Evolutionary conservation across 208 protist species (phyloP), one percentile per base, ranked within the genome.

Genomic region (Histomonas meleagridis): DNA sequence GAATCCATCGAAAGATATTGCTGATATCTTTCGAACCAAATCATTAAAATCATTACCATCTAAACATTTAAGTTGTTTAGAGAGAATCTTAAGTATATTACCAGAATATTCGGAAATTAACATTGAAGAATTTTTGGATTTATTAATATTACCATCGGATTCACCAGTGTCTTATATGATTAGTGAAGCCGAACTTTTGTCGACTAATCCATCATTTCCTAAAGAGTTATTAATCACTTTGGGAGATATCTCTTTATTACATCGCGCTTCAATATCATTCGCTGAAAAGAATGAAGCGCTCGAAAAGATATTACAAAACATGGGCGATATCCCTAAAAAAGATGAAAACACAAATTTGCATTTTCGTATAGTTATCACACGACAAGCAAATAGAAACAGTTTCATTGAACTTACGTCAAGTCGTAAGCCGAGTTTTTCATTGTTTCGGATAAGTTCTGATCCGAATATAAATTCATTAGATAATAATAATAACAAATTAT

Each of bases 1-100:
- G 76, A 43, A 86, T 38, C 76, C 76, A 38, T 51, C 76, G 7
- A 86, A 86, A 35, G 76, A 86, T 16, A 86, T 86, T n/a, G 76
- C 76, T 18, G 46, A 86, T 16, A 35, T 86, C 18, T 86, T 86
- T n/a, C 23, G 76, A 55, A 40, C 76, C 7, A 86, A 86, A 55
- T 86, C 55, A 18, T 12, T 86, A 5, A 32, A 35, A 38, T 86
- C 76, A 0, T 48, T 86, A n/a, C 18, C 40, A 86, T 32, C 76
- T 18, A 26, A 43, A 86, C 38, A 40, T 5, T 32, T 86, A 12
- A 55, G 26, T 18, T 7, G n/a, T 48, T 26, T 46, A 7, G n/a
- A 51, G 10, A 86, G 55, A 38, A 1, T 86, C 0, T 16, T 86
- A 10, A 26, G 7, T 18, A 32, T 1, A 14, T 38, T 51, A 21